Conservation (phyloP, 2,329 filamentous ascomycete species). For the Diaporthe sp. region DNA sequence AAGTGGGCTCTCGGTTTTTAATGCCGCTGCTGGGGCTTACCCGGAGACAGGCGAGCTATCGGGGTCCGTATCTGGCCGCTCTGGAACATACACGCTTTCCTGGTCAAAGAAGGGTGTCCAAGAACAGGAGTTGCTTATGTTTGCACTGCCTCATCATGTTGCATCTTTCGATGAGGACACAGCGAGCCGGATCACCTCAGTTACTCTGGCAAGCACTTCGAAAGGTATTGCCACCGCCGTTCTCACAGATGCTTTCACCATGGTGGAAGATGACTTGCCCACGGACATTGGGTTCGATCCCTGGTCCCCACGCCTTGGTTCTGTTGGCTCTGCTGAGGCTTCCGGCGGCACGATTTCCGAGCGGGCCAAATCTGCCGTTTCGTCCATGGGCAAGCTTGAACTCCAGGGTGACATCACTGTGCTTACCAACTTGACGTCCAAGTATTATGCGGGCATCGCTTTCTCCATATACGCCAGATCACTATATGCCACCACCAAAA, state of each 20-base stretch:
- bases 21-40: constrained; percentile 6
- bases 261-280: constrained; percentile 80
- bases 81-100: background rate
- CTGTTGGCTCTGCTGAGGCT: background rate
- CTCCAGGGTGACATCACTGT: background rate
- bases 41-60: background rate
- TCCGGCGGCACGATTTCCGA: background rate
- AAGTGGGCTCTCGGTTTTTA: background rate
- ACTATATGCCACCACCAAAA: background rate
- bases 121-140: constrained; percentile 75
- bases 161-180: constrained; percentile 76
- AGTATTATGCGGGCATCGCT: background rate
- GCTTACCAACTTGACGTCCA: background rate
- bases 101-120: background rate
- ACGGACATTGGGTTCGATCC: constrained; percentile 81
- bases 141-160: constrained; percentile 88
- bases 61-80: constrained; percentile 1
- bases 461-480: background rate
- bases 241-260: constrained; percentile 79
- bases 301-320: constrained; percentile 67
- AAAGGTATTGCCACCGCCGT: constrained; percentile 85
- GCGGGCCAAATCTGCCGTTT: background rate
- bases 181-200: constrained; percentile 61
- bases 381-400: background rate
- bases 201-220: constrained; percentile 83